Evolutionary conservation across 345 rosid genomes (phyloP), one percentile per base, ranked within the genome.

Genomic region (Rhodamnia rubescens): DNA sequence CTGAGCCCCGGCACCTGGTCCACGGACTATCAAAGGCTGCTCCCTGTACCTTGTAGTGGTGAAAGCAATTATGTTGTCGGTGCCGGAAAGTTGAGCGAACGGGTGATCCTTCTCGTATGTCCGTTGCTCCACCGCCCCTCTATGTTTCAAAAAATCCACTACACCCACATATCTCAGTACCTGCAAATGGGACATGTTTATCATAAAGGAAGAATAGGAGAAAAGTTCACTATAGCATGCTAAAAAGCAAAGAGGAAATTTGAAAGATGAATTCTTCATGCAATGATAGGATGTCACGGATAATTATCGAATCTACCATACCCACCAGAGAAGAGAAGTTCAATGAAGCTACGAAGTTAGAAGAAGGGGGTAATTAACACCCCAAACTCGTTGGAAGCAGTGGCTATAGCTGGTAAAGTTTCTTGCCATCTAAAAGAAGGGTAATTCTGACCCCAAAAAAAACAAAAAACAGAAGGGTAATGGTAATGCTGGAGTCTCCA

Each of bases 1-100:
- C 90, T 98, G 94, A 47, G 99, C 99, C 54, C 99, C 99, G 10
- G 99, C 99, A 40, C 99, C 99, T 7, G 99, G 99, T 9, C 99
- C 99, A 11, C 99, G 96, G 54, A 96, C 97, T 42, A 98, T 98
- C 53, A 98, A 90, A 13, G 99, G 99, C 85, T 96, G 99, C 26
- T 93, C 93, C 89, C 90, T 95, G 92, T 96, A 95, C 88, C 99
- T 93, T 83, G 88, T 89, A 13, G 99, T 96, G 29, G 99, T 93
- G 93, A 98, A 96, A 55, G 99, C 99, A 83, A 96, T 98, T 85
- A 98, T 98, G 90, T 96, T 98, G 85, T 96, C 99, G 0, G 98
- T 93, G 29, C 99, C 99, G 1, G 98, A 90, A 14, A 98, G 95
- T 88, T 96, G 99, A 3, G 97, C 98, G 84, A 98, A 98, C 16